phyloP scores from a whole-genome alignment of 805 yeast genomes.

The Suhomyces emberorum region DNA sequence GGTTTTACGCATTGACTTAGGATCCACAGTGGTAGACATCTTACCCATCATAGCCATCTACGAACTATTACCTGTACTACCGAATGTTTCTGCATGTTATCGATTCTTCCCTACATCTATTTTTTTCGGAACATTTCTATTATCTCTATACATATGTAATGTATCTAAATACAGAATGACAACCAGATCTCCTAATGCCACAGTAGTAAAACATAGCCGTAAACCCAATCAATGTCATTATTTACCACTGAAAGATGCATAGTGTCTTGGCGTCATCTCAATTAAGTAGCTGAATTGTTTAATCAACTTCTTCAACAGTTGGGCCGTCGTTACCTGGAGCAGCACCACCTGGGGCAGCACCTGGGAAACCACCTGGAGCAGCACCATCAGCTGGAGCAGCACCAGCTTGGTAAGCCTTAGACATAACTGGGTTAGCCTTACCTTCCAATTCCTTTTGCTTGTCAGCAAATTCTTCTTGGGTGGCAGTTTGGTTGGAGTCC shows the following conservation, averaged over 20 bases:
- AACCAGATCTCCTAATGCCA: slow-evolving; percentile 1
- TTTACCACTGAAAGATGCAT: neutral
- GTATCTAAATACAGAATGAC: slow-evolving; percentile 6
- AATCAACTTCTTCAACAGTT: slow-evolving; percentile 54
- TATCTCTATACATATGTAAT: slow-evolving; percentile 6
- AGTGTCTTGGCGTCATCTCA: slow-evolving; percentile 1
- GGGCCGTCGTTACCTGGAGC: slow-evolving; percentile 44
- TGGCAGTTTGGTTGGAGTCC: slow-evolving; percentile 88
- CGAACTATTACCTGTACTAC: too few relatives aligned
- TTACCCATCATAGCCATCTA: too few relatives aligned
- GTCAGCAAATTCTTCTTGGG: slow-evolving; percentile 88
- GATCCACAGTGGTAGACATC: too few relatives aligned
- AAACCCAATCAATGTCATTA: slow-evolving; percentile 3
- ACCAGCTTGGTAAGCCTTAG: slow-evolving; percentile 94
- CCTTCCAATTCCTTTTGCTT: slow-evolving; percentile 95
- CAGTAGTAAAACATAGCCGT: slow-evolving; percentile 5
- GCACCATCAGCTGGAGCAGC: slow-evolving; percentile 73
- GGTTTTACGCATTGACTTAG: too few relatives aligned
- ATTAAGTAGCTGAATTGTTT: slow-evolving; percentile 12
- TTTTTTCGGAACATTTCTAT: slow-evolving; percentile 1
- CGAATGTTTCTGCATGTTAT: too few relatives aligned
- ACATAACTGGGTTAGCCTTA: slow-evolving; percentile 94
- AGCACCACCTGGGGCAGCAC: slow-evolving; percentile 32
- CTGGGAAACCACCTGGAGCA: slow-evolving; percentile 63
- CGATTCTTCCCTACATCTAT: too few relatives aligned